Conservation (phyloP, 179 eudicot genomes). For the Carnegiea gigantea region DNA sequence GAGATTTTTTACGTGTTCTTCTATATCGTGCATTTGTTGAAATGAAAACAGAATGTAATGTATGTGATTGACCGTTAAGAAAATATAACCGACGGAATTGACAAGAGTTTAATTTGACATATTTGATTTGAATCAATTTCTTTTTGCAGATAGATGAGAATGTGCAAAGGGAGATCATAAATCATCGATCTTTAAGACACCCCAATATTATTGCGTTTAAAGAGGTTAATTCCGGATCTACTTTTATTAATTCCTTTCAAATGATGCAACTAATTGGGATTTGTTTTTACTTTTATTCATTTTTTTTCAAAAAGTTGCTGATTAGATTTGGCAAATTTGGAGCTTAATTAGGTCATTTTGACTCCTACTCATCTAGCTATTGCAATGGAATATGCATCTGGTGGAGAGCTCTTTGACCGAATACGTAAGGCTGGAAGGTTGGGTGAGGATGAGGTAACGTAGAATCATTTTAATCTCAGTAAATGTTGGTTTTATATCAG, state of each 20-base stretch:
- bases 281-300: background rate
- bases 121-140: background rate
- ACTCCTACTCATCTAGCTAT: conserved; percentile 30
- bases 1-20: no score
- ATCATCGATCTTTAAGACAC: conserved; percentile 17
- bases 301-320: background rate
- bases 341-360: conserved; percentile 15
- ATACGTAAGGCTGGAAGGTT: conserved; percentile 20
- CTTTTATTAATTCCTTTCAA: background rate
- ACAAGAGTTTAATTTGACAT: no score
- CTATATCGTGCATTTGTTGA: no score
- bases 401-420: conserved; percentile 27
- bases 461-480: background rate
- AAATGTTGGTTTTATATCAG: background rate
- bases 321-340: background rate
- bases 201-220: conserved; percentile 20
- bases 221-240: conserved; percentile 4
- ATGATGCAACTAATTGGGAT: background rate
- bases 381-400: conserved; percentile 28
- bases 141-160: conserved; percentile 24
- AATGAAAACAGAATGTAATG: no score
- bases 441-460: conserved; percentile 25
- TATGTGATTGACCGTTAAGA: no score
- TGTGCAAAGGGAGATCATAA: conserved; percentile 22
- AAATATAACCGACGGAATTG: no score